Evolutionary conservation across 345 rosid species (phyloP).

Genomic region (Salix koriyanagi): DNA sequence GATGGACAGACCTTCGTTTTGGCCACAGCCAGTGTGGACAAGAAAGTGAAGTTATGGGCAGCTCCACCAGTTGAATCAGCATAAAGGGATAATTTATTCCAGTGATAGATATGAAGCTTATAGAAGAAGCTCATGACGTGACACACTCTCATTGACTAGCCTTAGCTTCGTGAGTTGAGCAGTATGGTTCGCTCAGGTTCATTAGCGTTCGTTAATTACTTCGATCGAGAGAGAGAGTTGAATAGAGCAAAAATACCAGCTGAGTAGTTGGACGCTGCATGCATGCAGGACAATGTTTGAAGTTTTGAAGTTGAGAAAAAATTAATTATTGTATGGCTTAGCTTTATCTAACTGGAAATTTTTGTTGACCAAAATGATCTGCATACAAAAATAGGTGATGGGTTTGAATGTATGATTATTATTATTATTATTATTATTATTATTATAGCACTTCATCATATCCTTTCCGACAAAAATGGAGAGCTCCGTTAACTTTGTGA

Average conservation of each 20-base stretch:
- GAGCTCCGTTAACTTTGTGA: no score
- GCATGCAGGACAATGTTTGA: background rate
- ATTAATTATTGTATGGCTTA: background rate
- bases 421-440: no score
- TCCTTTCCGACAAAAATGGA: no score
- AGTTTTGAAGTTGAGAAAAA: background rate
- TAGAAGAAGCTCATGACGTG: slow-evolving; percentile 4
- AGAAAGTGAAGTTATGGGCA: slow-evolving; percentile 90
- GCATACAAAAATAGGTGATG: background rate
- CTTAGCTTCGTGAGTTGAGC: background rate
- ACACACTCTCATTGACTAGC: background rate
- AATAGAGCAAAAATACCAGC: background rate
- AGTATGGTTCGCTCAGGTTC: background rate
- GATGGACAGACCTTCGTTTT: slow-evolving; percentile 42
- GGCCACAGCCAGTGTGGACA: slow-evolving; percentile 75
- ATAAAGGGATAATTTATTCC: background rate
- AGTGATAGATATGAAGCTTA: background rate
- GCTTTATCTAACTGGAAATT: background rate
- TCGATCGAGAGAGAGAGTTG: background rate
- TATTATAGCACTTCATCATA: no score
- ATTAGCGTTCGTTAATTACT: background rate
- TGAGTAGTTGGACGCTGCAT: background rate
- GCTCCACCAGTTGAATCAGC: slow-evolving; percentile 43
- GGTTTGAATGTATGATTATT: background rate
- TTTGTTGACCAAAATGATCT: background rate